Percentiles rank a stretch among this genome's conserved stretches.
Conservation (phyloP, 371 early-diverging fungal species). For the Mortierella sp. region DNA sequence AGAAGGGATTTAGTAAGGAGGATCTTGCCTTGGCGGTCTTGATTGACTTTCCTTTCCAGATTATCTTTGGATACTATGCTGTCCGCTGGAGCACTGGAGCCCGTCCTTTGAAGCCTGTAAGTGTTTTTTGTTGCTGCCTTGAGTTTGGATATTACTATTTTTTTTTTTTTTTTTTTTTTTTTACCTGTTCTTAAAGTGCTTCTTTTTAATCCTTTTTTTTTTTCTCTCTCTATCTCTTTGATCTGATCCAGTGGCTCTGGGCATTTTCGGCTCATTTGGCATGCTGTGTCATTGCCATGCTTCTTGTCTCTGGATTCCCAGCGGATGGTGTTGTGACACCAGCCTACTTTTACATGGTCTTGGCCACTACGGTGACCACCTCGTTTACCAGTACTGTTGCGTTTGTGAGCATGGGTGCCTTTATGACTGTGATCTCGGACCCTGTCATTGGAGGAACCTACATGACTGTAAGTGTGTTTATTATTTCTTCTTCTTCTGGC, state of each 20-base stretch:
- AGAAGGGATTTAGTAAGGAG: conserved; percentile 94
- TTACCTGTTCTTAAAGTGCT: conserved; percentile 72
- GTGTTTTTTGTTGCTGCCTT: conserved; percentile 17
- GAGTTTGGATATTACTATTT: conserved; percentile 61
- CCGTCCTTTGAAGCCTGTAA: conserved; percentile 87
- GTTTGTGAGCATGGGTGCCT: conserved; percentile 95
- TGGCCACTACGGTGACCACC: conserved; percentile 81
- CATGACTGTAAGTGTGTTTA: conserved; percentile 82
- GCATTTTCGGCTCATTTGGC: conserved; percentile 89
- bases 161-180: conserved; percentile 73
- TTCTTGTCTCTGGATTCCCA: conserved; percentile 85
- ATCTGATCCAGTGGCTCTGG: conserved; percentile 84
- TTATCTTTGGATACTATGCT: conserved; percentile 96
- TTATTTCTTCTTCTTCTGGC: not conserved
- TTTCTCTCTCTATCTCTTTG: not conserved
- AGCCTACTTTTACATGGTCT: conserved; percentile 85
- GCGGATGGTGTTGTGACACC: conserved; percentile 69
- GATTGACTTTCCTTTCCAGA: conserved; percentile 96
- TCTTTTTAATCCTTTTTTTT: conserved; percentile 66
- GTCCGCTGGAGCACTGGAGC: conserved; percentile 93
- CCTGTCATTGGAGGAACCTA: conserved; percentile 98
- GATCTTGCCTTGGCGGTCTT: conserved; percentile 92
- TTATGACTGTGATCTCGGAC: conserved; percentile 94
- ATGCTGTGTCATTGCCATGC: conserved; percentile 85
- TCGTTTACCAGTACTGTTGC: conserved; percentile 94